Base-by-base conservation (phyloP, 371 early-diverging fungal genomes). In the Zopfochytrium polystomum region DNA sequence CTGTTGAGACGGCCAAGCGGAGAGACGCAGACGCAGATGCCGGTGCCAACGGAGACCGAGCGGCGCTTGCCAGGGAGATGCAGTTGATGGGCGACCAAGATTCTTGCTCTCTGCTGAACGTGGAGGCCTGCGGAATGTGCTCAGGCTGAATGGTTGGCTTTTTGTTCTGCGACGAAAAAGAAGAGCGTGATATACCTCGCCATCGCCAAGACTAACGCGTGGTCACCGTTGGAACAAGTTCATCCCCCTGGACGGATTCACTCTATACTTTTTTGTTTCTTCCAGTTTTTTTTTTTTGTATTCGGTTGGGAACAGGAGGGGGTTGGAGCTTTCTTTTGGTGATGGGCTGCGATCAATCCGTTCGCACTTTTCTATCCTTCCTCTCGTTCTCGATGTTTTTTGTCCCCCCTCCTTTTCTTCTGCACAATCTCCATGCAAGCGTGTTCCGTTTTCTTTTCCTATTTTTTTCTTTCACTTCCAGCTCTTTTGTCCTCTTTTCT, bases 71-170 rank as follows among this genome's bases (percentile, higher is more conserved):
- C n/a, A n/a, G n/a, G n/a, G n/a, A n/a, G n/a, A n/a, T n/a, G n/a
- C n/a, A n/a, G n/a, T n/a, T n/a, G n/a, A n/a, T n/a, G n/a, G n/a
- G n/a, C n/a, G n/a, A n/a, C n/a, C n/a, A n/a, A n/a, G n/a, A n/a
- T n/a, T n/a, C 83, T 59, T 96, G 96, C 65, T 90, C 92, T 2
- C 75, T 93, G 53, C 92, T 93, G 23, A 94, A 96, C 77, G 78
- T 79, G 66, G 96, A 96, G 51, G 92, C 90, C 11, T 96, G 96
- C 69, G 65, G 90, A 53, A 91, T 87, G 84, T 95, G 96, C 81
- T 73, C 73, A 3, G 73, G 73, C 23, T 73, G 56, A 55, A 52
- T 51, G 30, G 20, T 25, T 7, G 27, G 13, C 25, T 6, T 32
- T 13, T 55, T 33, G 32, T 5, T 11, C 18, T 52, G 15, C 26